phyloP scores from a whole-genome alignment of 1,284 basidiomycete genomes.

The Sporisorium exsertum region DNA sequence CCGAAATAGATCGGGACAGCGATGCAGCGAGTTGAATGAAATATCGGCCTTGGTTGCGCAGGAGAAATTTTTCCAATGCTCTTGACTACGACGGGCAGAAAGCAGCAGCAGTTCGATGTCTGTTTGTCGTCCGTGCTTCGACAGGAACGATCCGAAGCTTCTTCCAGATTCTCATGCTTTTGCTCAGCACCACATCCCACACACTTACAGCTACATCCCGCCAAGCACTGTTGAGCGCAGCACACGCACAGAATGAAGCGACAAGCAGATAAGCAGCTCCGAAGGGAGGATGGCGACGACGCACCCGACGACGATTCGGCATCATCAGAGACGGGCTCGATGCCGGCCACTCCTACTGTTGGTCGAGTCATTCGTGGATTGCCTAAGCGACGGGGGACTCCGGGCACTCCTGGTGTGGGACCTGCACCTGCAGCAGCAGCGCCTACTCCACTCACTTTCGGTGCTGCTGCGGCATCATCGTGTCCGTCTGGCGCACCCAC shows the following conservation, averaged over 20 bases:
- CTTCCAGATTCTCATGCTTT: no score
- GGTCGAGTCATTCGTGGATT: conserved; percentile 44
- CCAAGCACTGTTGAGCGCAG: not conserved
- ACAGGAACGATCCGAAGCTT: no score
- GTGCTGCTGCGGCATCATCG: conserved; percentile 15
- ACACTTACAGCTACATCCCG: no score
- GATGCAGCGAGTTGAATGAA: no score
- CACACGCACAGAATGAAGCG: conserved; percentile 30
- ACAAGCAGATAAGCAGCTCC: conserved; percentile 50
- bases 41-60: no score
- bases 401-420: conserved; percentile 24
- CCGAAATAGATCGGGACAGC: no score
- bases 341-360: conserved; percentile 34
- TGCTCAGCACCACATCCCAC: no score
- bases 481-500: conserved; percentile 15
- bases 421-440: conserved; percentile 14
- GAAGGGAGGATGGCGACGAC: conserved; percentile 46
- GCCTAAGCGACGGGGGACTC: conserved; percentile 29
- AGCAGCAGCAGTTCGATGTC: no score
- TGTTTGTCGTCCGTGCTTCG: no score
- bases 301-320: conserved; percentile 42
- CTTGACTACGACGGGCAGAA: no score
- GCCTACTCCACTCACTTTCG: conserved; percentile 15
- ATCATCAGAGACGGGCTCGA: conserved; percentile 21
- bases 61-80: no score